These are phyloP conservation scores for Periconia sp. DNA, from an alignment of 2,329 filamentous ascomycete genomes.

Conservation along the genomic window DNA sequence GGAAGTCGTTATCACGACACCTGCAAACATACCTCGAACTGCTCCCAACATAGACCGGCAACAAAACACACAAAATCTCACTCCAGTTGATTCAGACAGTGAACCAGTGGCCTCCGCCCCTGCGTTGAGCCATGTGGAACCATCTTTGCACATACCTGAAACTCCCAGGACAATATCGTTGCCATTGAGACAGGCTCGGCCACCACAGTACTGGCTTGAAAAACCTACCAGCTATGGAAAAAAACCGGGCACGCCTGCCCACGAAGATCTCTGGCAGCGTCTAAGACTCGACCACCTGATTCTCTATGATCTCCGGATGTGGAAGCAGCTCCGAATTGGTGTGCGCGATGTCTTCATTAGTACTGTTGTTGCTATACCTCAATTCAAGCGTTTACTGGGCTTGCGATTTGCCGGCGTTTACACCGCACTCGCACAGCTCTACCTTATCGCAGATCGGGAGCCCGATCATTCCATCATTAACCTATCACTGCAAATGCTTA, in stretches of 20 bases:
- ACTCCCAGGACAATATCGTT: constrained; percentile 62
- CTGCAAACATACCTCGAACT: constrained; percentile 57
- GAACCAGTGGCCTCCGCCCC: constrained; percentile 62
- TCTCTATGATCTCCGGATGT: constrained; percentile 90
- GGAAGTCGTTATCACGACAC: constrained; percentile 64
- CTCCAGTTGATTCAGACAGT: constrained; percentile 73
- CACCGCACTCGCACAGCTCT: constrained; percentile 88
- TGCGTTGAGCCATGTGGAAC: constrained; percentile 64
- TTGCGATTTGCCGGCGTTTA: constrained; percentile 94
- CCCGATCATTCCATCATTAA: constrained; percentile 99
- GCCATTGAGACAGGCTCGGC: constrained; percentile 57
- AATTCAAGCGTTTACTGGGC: constrained; percentile 93
- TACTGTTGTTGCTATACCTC: constrained; percentile 90
- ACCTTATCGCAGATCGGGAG: constrained; percentile 92
- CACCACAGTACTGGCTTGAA: constrained; percentile 83
- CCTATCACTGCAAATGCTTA: constrained; percentile 92
- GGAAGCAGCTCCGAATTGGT: constrained; percentile 92
- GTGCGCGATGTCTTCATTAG: constrained; percentile 93
- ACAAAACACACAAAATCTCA: constrained; percentile 62
- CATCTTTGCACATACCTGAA: constrained; percentile 73
- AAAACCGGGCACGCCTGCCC: constrained; percentile 63
- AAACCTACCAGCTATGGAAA: constrained; percentile 71
- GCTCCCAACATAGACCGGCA: constrained; percentile 46
- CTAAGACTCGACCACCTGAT: constrained; percentile 93
- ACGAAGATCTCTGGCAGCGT: constrained; percentile 86